Percentiles rank a stretch among this genome's conserved stretches.
Evolutionary conservation across 2,329 filamentous ascomycete genomes (phyloP).

Genomic region (Colletotrichum salicis): DNA sequence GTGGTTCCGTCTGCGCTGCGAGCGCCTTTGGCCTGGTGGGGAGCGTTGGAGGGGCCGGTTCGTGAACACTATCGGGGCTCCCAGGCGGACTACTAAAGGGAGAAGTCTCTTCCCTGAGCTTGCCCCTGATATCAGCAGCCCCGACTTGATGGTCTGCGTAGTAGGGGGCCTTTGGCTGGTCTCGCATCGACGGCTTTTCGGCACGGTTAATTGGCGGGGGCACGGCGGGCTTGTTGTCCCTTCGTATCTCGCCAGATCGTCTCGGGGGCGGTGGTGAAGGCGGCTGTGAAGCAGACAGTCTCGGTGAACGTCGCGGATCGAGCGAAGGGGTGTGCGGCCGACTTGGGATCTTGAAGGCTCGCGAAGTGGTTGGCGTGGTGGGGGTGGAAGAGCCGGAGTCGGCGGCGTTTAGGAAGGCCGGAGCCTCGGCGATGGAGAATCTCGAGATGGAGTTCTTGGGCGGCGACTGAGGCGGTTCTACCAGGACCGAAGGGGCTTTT

Average conservation of each 20-base stretch:
- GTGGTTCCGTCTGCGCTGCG: slow-evolving; percentile 39
- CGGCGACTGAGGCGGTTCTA: slow-evolving; percentile 78
- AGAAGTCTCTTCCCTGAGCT: slow-evolving; percentile 65
- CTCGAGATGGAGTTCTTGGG: slow-evolving; percentile 58
- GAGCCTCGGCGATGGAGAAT: slow-evolving; percentile 52
- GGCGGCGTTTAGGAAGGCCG: slow-evolving; percentile 60
- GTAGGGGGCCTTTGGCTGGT: slow-evolving; percentile 39
- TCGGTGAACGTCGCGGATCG: slow-evolving; percentile 60
- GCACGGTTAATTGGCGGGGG: slow-evolving; percentile 84
- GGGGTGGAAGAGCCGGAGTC: slow-evolving; percentile 54
- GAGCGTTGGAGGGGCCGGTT: slow-evolving; percentile 61
- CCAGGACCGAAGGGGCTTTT: slow-evolving; percentile 70
- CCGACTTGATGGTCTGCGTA: slow-evolving; percentile 37
- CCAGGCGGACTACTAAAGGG: slow-evolving; percentile 89
- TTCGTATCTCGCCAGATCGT: slow-evolving; percentile 68
- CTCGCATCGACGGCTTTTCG: slow-evolving; percentile 68
- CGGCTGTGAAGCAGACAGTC: slow-evolving; percentile 59
- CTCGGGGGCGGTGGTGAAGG: slow-evolving; percentile 73
- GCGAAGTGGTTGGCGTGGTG: slow-evolving; percentile 55
- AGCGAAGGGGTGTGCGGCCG: slow-evolving; percentile 64
- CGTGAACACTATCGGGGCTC: slow-evolving; percentile 71
- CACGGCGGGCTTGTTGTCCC: slow-evolving; percentile 57
- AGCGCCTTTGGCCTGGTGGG: slow-evolving; percentile 54
- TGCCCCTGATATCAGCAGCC: slow-evolving; percentile 46
- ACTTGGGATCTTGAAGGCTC: slow-evolving; percentile 64